phyloP scores from a whole-genome alignment of 2,329 filamentous ascomycete species.

The Aspergillus neotritici region DNA sequence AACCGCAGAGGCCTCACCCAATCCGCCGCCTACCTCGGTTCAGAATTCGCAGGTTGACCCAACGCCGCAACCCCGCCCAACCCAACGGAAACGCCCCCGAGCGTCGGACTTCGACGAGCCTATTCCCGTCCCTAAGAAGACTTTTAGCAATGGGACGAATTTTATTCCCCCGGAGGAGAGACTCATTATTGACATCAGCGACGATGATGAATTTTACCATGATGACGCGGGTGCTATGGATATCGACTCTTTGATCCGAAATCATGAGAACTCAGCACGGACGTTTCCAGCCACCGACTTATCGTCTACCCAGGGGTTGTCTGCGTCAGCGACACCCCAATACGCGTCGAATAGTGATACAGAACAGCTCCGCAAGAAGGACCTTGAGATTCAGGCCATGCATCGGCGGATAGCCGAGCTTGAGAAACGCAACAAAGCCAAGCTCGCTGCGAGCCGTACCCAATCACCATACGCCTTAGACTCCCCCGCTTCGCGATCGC shows the following conservation, averaged over 20 bases:
- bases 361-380: constrained; percentile 43
- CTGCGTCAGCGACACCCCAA: constrained; percentile 32
- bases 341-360: constrained; percentile 32
- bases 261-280: constrained; percentile 28
- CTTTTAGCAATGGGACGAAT: constrained; percentile 52
- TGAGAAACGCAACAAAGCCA: constrained; percentile 42
- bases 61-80: constrained; percentile 17
- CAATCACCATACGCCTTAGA: constrained; percentile 31
- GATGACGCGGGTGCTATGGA: constrained; percentile 28
- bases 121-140: constrained; percentile 50
- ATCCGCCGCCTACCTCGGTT: constrained; percentile 6
- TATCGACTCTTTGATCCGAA: constrained; percentile 26
- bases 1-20: constrained; percentile 8
- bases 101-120: constrained; percentile 66
- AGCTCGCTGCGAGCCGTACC: constrained; percentile 31
- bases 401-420: constrained; percentile 47
- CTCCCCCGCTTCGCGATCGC: constrained; percentile 17
- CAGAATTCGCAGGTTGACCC: constrained; percentile 15
- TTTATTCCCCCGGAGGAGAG: constrained; percentile 47
- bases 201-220: constrained; percentile 52
- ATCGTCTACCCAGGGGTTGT: constrained; percentile 38
- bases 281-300: constrained; percentile 41
- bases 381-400: constrained; percentile 46
- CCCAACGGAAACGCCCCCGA: constrained; percentile 54
- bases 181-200: constrained; percentile 80